Conservation (phyloP, 2,329 filamentous ascomycete species). For the Claviceps sp. region DNA sequence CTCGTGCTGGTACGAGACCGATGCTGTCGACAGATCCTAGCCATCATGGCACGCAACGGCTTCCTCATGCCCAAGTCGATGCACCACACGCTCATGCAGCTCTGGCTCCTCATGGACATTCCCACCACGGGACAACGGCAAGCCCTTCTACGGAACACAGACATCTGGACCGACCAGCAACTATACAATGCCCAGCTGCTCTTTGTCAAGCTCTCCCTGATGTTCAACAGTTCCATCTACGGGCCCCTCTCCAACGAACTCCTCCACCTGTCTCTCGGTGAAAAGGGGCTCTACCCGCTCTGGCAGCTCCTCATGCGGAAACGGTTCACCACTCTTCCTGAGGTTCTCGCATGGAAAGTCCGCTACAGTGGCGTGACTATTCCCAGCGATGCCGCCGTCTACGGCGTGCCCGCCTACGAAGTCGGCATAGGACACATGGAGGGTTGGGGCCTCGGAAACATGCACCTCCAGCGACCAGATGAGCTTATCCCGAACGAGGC, state of each 20-base stretch:
- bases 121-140: conserved; percentile 41
- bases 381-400: conserved; percentile 20
- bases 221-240: conserved; percentile 49
- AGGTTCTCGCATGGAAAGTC: conserved; percentile 43
- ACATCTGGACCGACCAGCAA: conserved; percentile 44
- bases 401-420: conserved; percentile 37
- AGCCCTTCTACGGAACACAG: conserved; percentile 35
- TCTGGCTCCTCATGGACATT: conserved; percentile 63
- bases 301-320: conserved; percentile 46
- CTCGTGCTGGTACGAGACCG: conserved; percentile 49
- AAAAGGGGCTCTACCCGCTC: conserved; percentile 40
- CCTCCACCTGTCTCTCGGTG: conserved; percentile 45
- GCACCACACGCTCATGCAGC: conserved; percentile 39
- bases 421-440: conserved; percentile 41
- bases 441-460: conserved; percentile 36
- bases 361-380: conserved; percentile 32
- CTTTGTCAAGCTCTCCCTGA: conserved; percentile 59
- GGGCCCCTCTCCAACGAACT: conserved; percentile 37
- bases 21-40: conserved; percentile 48
- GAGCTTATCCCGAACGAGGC: conserved; percentile 45
- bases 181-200: conserved; percentile 51
- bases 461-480: conserved; percentile 41
- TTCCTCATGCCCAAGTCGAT: conserved; percentile 39
- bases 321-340: conserved; percentile 31
- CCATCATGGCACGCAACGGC: conserved; percentile 42